Conservation (phyloP, 2,329 filamentous ascomycete species). For the Xylariaceae sp. region DNA sequence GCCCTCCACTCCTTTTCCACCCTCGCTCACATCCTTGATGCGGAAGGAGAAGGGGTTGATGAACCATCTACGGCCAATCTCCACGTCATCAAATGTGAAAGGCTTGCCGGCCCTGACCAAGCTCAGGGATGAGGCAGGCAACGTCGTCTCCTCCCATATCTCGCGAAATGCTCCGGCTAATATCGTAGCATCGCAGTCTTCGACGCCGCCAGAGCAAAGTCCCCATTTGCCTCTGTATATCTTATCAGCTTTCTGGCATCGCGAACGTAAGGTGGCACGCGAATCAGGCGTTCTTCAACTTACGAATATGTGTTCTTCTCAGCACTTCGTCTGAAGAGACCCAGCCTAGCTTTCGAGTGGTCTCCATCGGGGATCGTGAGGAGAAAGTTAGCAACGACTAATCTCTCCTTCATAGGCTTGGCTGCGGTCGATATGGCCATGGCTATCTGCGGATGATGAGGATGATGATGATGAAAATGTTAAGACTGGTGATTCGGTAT, state of each 20-base stretch:
- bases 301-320: constrained; percentile 55
- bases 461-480: background rate
- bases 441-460: background rate
- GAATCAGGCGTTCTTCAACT: constrained; percentile 18
- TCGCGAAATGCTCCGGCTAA: constrained; percentile 57
- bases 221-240: constrained; percentile 48
- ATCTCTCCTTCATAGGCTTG: constrained; percentile 31
- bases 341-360: constrained; percentile 43
- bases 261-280: background rate
- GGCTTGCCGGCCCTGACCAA: constrained; percentile 54
- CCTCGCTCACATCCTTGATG: constrained; percentile 38
- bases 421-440: constrained; percentile 11
- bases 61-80: constrained; percentile 53
- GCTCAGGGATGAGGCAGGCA: constrained; percentile 42
- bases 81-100: constrained; percentile 51
- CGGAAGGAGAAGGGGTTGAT: constrained; percentile 58
- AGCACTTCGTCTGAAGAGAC: constrained; percentile 56
- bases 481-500: background rate
- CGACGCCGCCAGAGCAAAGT: constrained; percentile 58
- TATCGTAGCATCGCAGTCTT: constrained; percentile 46
- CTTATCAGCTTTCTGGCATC: background rate
- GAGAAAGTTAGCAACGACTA: constrained; percentile 48
- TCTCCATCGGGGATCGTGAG: constrained; percentile 40
- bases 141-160: constrained; percentile 55
- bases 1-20: constrained; percentile 37